Conservation (phyloP, 1,139 yeast genomes). For the Arxiozyma heterogenica region DNA sequence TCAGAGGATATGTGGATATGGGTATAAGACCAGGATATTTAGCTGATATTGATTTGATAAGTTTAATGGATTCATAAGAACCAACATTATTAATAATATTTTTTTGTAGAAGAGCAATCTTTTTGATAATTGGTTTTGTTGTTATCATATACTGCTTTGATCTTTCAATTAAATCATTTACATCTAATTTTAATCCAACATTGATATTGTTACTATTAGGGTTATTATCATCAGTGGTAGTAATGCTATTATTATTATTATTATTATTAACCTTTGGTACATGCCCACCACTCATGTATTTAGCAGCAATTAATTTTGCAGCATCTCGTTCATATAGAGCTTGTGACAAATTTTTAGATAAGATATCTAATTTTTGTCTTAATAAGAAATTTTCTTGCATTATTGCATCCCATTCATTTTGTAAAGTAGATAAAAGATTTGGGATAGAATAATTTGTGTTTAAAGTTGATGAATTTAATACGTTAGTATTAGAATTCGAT, state of each 20-base stretch:
- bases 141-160: background rate
- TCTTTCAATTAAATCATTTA: background rate
- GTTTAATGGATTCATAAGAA: background rate
- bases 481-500: constrained; percentile 24
- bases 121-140: background rate
- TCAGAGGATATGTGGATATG: background rate
- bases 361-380: constrained; percentile 57
- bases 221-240: background rate
- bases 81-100: background rate
- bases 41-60: background rate
- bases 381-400: constrained; percentile 73
- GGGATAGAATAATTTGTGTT: constrained; percentile 59
- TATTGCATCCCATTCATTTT: constrained; percentile 83
- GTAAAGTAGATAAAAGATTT: constrained; percentile 60
- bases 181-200: background rate
- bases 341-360: constrained; percentile 65
- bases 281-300: constrained; percentile 12
- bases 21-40: background rate
- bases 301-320: constrained; percentile 76
- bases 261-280: background rate
- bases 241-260: background rate
- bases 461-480: constrained; percentile 29
- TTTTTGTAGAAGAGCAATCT: constrained; percentile 1
- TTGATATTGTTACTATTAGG: background rate
- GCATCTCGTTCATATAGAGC: constrained; percentile 85